Evolutionary conservation across 1,284 basidiomycete genomes (phyloP), one percentile per base, ranked within the genome.

Genomic region (Takashimella koratensis): DNA sequence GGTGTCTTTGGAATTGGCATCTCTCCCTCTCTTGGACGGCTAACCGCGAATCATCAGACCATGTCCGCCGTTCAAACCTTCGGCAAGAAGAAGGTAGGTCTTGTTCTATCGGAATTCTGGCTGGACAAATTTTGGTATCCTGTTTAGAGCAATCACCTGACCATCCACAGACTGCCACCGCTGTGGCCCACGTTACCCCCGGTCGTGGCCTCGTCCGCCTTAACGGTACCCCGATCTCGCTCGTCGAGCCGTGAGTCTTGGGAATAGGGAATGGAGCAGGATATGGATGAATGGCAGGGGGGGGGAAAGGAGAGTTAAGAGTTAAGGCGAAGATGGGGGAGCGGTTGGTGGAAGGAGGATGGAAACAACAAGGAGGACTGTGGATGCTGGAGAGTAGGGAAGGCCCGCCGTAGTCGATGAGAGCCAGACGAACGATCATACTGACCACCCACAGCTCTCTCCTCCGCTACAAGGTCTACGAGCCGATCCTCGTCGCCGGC

Each of bases 391-490:
- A 40, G 24, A 26, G 39, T 45, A 23, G 44, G 36, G 49, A 21
- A 20, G 30, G n/a, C n/a, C n/a, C n/a, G n/a, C n/a, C n/a, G n/a
- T n/a, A n/a, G n/a, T n/a, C n/a, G n/a, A n/a, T n/a, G n/a, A n/a
- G n/a, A n/a, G n/a, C n/a, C n/a, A n/a, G n/a, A n/a, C n/a, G n/a
- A n/a, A n/a, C n/a, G n/a, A n/a, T n/a, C n/a, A n/a, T 8, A 36
- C 16, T 36, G 30, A 45, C 58, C 51, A 44, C 56, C 50, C 21
- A 27, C 61, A 76, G 74, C 56, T 90, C 95, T 77, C 88, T 94
- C 77, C 84, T 99, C 68, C 91, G 95, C 70, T 86, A 94, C 82
- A 99, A 99, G 84, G 86, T 98, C 69, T 99, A 98, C 81, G 95
- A 98, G 80, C 87, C 91, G 61, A 81, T 96, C 73, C 86, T 96